Conservation (phyloP, 345 rosid species). For the Passiflora organensis region DNA sequence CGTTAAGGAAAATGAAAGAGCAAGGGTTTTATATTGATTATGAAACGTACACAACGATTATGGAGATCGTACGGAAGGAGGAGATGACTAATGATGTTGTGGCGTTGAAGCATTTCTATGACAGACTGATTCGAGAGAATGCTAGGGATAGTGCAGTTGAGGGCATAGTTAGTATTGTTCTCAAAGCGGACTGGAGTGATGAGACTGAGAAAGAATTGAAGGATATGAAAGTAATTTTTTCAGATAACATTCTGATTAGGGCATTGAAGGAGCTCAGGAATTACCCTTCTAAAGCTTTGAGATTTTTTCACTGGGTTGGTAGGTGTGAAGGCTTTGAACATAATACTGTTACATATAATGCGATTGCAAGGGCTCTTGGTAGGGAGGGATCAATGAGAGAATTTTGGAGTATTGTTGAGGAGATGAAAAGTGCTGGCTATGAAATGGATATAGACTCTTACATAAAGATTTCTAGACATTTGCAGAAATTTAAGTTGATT, state of each 20-base stretch:
- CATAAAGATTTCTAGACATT: conserved; percentile 65
- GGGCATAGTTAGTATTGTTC: conserved; percentile 35
- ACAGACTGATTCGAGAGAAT: conserved; percentile 64
- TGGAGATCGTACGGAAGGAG: conserved; percentile 38
- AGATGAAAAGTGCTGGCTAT: conserved; percentile 56
- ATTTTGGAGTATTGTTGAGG: conserved; percentile 63
- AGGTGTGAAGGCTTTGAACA: conserved; percentile 9
- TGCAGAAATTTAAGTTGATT: conserved; percentile 65
- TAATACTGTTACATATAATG: conserved; percentile 51
- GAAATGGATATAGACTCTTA: conserved; percentile 71
- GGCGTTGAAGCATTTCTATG: conserved; percentile 59
- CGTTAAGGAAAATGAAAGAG: conserved; percentile 47
- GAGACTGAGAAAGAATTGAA: conserved; percentile 52
- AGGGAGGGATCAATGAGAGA: conserved; percentile 53
- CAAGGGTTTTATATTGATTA: conserved; percentile 62
- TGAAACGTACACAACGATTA: conserved; percentile 51
- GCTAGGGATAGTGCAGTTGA: conserved; percentile 38
- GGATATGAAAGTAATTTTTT: conserved; percentile 39
- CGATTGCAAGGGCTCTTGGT: conserved; percentile 50
- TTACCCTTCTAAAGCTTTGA: conserved; percentile 32
- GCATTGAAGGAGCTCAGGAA: conserved; percentile 58
- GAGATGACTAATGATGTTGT: conserved; percentile 43
- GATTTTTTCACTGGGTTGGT: conserved; percentile 10
- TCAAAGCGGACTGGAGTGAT: conserved; percentile 38
- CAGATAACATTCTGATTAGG: conserved; percentile 63